Base-by-base conservation (phyloP, 2,329 filamentous ascomycete species). In the Magnaporthiopsis incrustans region DNA sequence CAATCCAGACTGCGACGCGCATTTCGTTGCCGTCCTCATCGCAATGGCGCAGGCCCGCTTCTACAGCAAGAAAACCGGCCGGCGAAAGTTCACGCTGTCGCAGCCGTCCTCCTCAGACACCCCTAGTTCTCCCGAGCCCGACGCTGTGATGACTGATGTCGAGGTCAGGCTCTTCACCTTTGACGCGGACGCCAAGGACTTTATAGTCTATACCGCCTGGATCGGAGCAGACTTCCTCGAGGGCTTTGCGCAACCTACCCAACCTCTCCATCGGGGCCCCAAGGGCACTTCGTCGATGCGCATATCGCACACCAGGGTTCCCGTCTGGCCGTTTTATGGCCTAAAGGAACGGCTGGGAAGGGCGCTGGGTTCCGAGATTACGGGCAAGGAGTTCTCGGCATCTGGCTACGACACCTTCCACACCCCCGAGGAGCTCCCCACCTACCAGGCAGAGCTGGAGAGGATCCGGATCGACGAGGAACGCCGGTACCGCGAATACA, bases 11-110 rank as follows among this genome's bases (percentile, higher is more conserved):
- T 79, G 82, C 60, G 84, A 87, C 68, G 75, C 80, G 0, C 80
- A 83, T 64, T 75, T 85, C 50, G 74, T 83, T 6, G 82, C 78
- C 26, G 76, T 80, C 58, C 80, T 86, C 64, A 68, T 87, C 15
- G 80, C 81, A 60, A 82, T 86, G 80, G 84, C 84, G 10, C 84
- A 87, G 68, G 76, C 77, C 11, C 77, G 82, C 60, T 83, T 82
- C 64, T 85, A 86, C 69, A 67, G 61, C 27, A 69, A 72, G 25
- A 56, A 35, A n/a, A 63, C 32, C 5, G 56, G 53, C 12, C 18
- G 32, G n/a, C 32, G 56, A 26, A 50, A 50, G 22, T 58, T 58
- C 12, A 59, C 25, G 30, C 25, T 58, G 4, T 57, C 50, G 18
- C 44, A 53, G 44, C 18, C 18, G 11, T 27, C 27, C 2, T 15